A percentile compares a stretch with the other conserved stretches of the same genome.
These are phyloP conservation scores for Parathielavia appendiculata DNA, from an alignment of 495 filamentous ascomycete species.

Conservation along the genomic window DNA sequence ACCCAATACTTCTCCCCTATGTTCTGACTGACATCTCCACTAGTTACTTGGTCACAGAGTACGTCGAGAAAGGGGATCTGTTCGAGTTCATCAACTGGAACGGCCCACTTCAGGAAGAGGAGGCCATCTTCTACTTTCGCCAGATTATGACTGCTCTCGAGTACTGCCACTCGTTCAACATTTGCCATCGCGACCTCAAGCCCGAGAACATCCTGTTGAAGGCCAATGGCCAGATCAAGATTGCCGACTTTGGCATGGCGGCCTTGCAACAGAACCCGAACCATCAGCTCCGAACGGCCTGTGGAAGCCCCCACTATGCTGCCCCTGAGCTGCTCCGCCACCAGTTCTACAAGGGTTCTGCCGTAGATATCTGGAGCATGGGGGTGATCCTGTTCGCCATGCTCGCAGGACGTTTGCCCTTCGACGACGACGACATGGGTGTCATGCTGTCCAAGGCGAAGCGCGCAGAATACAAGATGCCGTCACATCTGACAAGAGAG, in stretches of 20 bases:
- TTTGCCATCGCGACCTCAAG: slow-evolving; percentile 94
- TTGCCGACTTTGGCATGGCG: slow-evolving; percentile 98
- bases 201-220: slow-evolving; percentile 94
- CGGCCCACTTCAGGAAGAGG: slow-evolving; percentile 65
- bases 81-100: slow-evolving; percentile 70
- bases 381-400: slow-evolving; percentile 86
- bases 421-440: slow-evolving; percentile 57
- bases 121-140: slow-evolving; percentile 79
- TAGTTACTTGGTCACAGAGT: slow-evolving; percentile 97
- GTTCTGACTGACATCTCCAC: slow-evolving; percentile 22
- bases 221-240: slow-evolving; percentile 65
- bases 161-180: slow-evolving; percentile 88
- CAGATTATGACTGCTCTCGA: slow-evolving; percentile 89
- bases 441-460: slow-evolving; percentile 64
- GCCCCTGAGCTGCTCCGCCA: slow-evolving; percentile 81
- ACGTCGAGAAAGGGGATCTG: slow-evolving; percentile 84
- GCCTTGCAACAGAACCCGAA: slow-evolving; percentile 72
- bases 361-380: slow-evolving; percentile 90
- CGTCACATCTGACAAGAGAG: slow-evolving; percentile 58
- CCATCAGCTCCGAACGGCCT: slow-evolving; percentile 76
- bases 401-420: slow-evolving; percentile 74
- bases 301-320: slow-evolving; percentile 93
- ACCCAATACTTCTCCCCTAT: background rate
- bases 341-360: slow-evolving; percentile 69
- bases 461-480: slow-evolving; percentile 67